Evolutionary conservation across 805 yeast genomes (phyloP), one percentile per base, ranked within the genome.

Genomic region (Kurtzmaniella fragi): DNA sequence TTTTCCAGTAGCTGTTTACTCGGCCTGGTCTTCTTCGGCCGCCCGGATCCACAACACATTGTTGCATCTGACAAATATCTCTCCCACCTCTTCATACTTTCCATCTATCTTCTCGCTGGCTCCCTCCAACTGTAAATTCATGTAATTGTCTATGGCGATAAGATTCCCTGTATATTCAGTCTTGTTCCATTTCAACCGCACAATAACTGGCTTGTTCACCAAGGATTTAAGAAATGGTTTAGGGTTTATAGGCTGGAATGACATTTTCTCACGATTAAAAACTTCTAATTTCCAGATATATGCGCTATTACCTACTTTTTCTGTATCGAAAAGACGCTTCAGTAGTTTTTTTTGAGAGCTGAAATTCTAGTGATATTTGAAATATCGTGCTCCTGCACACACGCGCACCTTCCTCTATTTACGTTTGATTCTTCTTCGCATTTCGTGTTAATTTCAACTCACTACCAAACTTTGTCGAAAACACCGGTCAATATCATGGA

Each of bases 21-120:
- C 32, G 11, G 16, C 27, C 23, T 25, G 20, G 3, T 14, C 17
- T 16, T 16, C 31, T 13, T 6, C n/a, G 14, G 29, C 64, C 43
- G 73, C 77, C 36, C 84, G 72, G 16, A 84, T 66, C 78, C 86
- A 88, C 34, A 90, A 68, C 1, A 90, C 96, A 49, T 91, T 90
- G 56, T 90, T 90, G 59, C 98, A 90, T 55, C 98, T 71, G 41
- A 90, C 82, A 54, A 91, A 84, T 16, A 91, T 67, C 49, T 90
- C 96, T 16, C 87, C 89, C 7, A 84, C 71, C 17, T 45, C 41
- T 37, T 58, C 67, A 32, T 56, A 61, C 11, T 42, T 42, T 35
- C 75, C 73, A 20, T 67, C 60, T 35, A 64, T 69, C 28, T 70
- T 61, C 52, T 76, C 82, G 23, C 47, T 43, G 2, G 78, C 70